A percentile compares a stretch with the other conserved stretches of the same genome.
These are phyloP conservation scores for Fraxinus americana DNA, from an alignment of 257 asterid species.

Conservation along the genomic window DNA sequence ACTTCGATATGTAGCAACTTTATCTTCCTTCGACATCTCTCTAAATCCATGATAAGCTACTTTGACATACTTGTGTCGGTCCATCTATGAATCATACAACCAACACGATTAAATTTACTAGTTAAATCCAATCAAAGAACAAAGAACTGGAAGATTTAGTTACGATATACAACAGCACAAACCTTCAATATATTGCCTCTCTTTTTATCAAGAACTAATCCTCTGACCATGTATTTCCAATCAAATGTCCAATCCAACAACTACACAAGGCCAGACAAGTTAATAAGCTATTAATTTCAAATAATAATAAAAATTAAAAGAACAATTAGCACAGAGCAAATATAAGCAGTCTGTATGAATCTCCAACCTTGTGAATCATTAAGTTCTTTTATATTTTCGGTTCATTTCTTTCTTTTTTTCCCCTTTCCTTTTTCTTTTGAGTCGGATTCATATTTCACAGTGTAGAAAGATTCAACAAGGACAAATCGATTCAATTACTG, in stretches of 20 bases:
- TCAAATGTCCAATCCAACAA: slow-evolving; percentile 85
- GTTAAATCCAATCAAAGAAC: background rate
- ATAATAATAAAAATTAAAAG: slow-evolving; percentile 4
- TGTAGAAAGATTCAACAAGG: background rate
- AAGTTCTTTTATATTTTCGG: background rate
- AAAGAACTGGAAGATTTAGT: background rate
- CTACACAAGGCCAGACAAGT: slow-evolving; percentile 45
- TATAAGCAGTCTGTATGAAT: background rate
- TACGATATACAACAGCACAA: slow-evolving; percentile 21
- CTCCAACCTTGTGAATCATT: background rate
- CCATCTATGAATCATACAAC: slow-evolving; percentile 65
- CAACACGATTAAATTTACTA: background rate
- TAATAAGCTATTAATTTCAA: slow-evolving; percentile 14
- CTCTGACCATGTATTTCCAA: slow-evolving; percentile 95
- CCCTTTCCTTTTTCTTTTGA: background rate
- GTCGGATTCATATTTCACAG: background rate
- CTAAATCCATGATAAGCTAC: slow-evolving; percentile 95
- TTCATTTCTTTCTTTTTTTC: background rate
- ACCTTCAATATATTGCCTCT: slow-evolving; percentile 97
- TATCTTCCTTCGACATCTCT: slow-evolving; percentile 88
- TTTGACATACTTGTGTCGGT: slow-evolving; percentile 93
- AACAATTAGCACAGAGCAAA: slow-evolving; percentile 10
- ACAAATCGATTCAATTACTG: background rate
- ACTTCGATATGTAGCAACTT: slow-evolving; percentile 85
- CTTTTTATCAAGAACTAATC: slow-evolving; percentile 91